These are phyloP conservation scores for Calamus simplicifolius DNA, from an alignment of 176 grass and related monocot genomes.

Conservation along the genomic window DNA sequence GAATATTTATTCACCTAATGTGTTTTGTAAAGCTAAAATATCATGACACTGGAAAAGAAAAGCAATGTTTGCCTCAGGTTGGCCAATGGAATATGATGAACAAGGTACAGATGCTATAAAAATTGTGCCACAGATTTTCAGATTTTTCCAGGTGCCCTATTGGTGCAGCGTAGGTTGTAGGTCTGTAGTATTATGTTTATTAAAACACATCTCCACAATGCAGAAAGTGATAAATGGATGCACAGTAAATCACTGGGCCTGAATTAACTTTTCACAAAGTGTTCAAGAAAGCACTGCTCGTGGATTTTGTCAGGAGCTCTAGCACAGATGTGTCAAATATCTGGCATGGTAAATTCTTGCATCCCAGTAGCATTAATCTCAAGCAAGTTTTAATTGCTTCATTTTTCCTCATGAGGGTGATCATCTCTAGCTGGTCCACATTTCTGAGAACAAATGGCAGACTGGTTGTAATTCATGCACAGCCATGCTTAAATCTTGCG, in stretches of 20 bases:
- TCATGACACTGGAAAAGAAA: constrained; percentile 93
- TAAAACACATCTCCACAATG: constrained; percentile 9
- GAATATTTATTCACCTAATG: constrained; percentile 13
- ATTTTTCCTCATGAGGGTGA: too few species aligned
- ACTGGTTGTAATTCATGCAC: too few species aligned
- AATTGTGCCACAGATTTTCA: not conserved
- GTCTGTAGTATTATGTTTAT: not conserved
- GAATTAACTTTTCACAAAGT: constrained; percentile 94
- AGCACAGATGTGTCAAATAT: constrained; percentile 94
- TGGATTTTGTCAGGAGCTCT: constrained; percentile 94
- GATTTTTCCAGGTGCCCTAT: too few species aligned
- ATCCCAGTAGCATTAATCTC: not conserved
- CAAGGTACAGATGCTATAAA: constrained; percentile 45
- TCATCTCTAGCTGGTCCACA: too few species aligned
- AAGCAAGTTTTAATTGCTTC: not conserved
- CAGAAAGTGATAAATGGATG: constrained; percentile 98
- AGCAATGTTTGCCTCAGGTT: constrained; percentile 95
- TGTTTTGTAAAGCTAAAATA: constrained; percentile 63
- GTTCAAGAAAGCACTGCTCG: constrained; percentile 95
- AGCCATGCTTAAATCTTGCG: not conserved
- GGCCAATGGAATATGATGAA: constrained; percentile 99
- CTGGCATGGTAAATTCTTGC: constrained; percentile 63
- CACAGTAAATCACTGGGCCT: constrained; percentile 91
- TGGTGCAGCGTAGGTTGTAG: too few species aligned
- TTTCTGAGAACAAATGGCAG: too few species aligned